Conservation (phyloP, 208 protist species). For the Crithidia expoeki region DNA sequence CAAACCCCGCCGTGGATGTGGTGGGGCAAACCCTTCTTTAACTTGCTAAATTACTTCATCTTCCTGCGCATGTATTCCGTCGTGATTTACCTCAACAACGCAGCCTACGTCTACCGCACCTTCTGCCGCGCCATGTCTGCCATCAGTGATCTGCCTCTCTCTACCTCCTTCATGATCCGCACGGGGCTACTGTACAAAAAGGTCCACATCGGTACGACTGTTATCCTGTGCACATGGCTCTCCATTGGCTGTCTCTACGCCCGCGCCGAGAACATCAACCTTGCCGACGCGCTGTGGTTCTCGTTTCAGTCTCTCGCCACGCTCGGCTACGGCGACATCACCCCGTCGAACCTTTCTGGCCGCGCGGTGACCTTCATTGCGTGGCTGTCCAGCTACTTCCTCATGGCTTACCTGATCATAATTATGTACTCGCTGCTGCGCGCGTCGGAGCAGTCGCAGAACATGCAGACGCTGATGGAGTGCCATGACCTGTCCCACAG, state of each 20-base stretch:
- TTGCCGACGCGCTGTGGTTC: constrained; percentile 76
- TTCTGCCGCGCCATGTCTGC: constrained; percentile 72
- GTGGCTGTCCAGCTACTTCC: constrained; percentile 58
- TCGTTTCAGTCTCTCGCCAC: constrained; percentile 78
- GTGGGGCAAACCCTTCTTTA: constrained; percentile 50
- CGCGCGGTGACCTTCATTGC: constrained; percentile 52
- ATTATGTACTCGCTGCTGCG: constrained; percentile 36
- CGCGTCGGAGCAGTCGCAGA: constrained; percentile 37
- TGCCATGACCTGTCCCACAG: constrained; percentile 56
- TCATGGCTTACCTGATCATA: constrained; percentile 38
- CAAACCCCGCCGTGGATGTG: constrained; percentile 66
- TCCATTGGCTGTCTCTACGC: constrained; percentile 57
- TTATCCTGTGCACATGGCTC: constrained; percentile 46
- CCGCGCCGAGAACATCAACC: constrained; percentile 45
- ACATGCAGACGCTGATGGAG: constrained; percentile 57
- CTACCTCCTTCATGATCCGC: constrained; percentile 69
- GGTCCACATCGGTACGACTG: constrained; percentile 28
- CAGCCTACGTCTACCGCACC: constrained; percentile 65
- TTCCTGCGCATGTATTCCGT: constrained; percentile 76
- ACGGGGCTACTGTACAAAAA: constrained; percentile 59
- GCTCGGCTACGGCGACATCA: constrained; percentile 81
- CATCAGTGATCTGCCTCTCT: constrained; percentile 52
- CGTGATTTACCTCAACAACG: constrained; percentile 73
- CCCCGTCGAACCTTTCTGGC: constrained; percentile 52
- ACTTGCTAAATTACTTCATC: constrained; percentile 73